Percentiles rank a stretch among this genome's conserved stretches.
Evolutionary conservation across 306 rosid species (phyloP).

Genomic region (Lablab purpureus): DNA sequence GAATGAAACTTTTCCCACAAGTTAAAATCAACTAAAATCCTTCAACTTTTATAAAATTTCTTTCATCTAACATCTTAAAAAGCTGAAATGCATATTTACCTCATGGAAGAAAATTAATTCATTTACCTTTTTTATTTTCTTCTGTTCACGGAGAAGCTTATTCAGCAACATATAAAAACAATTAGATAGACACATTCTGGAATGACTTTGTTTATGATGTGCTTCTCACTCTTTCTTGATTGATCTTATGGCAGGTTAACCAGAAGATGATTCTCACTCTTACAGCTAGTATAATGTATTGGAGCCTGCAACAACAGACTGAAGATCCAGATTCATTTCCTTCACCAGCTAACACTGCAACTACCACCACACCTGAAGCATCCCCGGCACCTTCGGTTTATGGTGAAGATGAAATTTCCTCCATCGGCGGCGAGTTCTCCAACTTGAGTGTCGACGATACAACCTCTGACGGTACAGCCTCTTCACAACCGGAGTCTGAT

Average conservation of each 20-base stretch:
- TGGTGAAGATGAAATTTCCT: slow-evolving; percentile 79
- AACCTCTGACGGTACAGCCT: slow-evolving; percentile 77
- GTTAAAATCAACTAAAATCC: background rate
- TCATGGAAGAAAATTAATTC: background rate
- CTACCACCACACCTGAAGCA: slow-evolving; percentile 58
- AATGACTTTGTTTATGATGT: background rate
- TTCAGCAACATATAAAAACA: background rate
- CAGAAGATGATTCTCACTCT: slow-evolving; percentile 96
- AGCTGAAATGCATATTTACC: background rate
- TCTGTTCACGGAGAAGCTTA: background rate
- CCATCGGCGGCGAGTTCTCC: slow-evolving; percentile 74
- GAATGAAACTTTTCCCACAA: background rate
- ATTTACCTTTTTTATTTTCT: background rate
- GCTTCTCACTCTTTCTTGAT: slow-evolving; percentile 4
- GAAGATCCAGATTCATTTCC: slow-evolving; percentile 64
- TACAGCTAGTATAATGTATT: slow-evolving; percentile 88
- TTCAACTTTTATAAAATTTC: background rate
- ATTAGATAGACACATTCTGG: background rate
- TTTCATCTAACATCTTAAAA: background rate
- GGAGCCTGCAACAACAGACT: slow-evolving; percentile 82
- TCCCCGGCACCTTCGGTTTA: slow-evolving; percentile 79
- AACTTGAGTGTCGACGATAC: slow-evolving; percentile 77
- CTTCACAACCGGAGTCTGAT: slow-evolving; percentile 68
- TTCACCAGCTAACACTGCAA: slow-evolving; percentile 58
- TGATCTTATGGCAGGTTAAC: slow-evolving; percentile 75